These are phyloP conservation scores for Canavalia ensiformis DNA, from an alignment of 306 rosid genomes.

Conservation along the genomic window DNA sequence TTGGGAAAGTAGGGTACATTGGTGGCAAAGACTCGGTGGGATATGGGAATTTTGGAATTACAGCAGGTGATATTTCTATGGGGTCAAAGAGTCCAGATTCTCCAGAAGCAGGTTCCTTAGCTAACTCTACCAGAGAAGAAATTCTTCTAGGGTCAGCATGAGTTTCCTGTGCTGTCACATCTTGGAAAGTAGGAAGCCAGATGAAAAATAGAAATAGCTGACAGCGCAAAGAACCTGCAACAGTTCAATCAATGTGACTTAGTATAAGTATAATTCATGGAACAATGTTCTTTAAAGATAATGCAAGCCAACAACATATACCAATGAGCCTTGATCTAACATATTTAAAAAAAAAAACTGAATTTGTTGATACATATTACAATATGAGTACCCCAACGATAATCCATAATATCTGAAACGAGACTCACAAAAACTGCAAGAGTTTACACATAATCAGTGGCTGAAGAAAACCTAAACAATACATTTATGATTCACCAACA, in stretches of 20 bases:
- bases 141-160: constrained; percentile 49
- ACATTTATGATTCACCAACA: neutral
- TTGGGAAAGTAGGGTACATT: constrained; percentile 88
- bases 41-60: constrained; percentile 79
- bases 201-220: constrained; percentile 69
- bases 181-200: constrained; percentile 73
- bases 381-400: constrained; percentile 12
- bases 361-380: neutral
- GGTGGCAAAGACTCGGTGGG: constrained; percentile 78
- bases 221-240: constrained; percentile 79
- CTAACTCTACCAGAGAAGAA: constrained; percentile 63
- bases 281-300: neutral
- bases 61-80: constrained; percentile 93
- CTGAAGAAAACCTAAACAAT: constrained; percentile 18
- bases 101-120: constrained; percentile 71
- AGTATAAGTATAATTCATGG: constrained; percentile 30
- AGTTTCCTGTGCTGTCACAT: constrained; percentile 65
- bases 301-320: constrained; percentile 10
- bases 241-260: constrained; percentile 47
- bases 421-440: constrained; percentile 4
- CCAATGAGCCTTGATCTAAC: neutral
- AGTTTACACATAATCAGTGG: neutral
- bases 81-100: constrained; percentile 77
- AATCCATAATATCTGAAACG: constrained; percentile 25
- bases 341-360: neutral